Evolutionary conservation across 2,329 filamentous ascomycete genomes (phyloP).

Genomic region (Magnaporthiopsis rhizophila): DNA sequence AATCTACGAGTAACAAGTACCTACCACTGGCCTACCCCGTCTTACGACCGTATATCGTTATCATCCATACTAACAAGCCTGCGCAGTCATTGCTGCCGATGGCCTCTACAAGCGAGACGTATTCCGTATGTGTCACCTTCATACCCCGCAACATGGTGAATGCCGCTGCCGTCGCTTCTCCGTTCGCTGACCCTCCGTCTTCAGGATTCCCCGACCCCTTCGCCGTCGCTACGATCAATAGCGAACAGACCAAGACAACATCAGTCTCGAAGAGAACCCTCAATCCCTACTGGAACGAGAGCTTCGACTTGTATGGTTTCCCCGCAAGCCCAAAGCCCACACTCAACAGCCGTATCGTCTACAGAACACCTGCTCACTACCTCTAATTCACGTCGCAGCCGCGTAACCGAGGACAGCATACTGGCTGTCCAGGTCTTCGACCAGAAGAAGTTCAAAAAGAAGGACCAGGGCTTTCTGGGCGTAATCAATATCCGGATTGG

Average conservation of each 20-base stretch:
- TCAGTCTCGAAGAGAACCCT: conserved; percentile 93
- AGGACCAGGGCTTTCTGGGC: conserved; percentile 96
- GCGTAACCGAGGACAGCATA: conserved; percentile 90
- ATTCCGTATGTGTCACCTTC: conserved; percentile 63
- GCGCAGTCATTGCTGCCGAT: conserved; percentile 91
- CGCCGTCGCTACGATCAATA: conserved; percentile 91
- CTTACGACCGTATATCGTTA: conserved; percentile 10
- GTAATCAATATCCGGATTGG: conserved; percentile 97
- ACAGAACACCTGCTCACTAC: conserved; percentile 5
- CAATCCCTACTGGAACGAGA: conserved; percentile 99
- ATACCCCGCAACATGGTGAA: neutral
- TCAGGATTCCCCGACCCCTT: conserved; percentile 95
- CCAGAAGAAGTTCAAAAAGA: conserved; percentile 99
- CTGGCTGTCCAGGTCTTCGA: conserved; percentile 98
- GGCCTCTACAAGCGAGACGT: conserved; percentile 99
- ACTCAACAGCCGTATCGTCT: neutral
- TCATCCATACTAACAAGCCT: conserved; percentile 25
- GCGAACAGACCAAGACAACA: conserved; percentile 98
- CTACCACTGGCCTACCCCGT: conserved; percentile 27
- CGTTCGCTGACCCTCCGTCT: conserved; percentile 17
- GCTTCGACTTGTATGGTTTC: conserved; percentile 81
- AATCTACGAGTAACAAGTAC: conserved; percentile 92
- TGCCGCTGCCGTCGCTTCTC: neutral
- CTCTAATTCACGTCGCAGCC: conserved; percentile 41
- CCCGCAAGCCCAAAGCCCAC: conserved; percentile 6